Percentiles rank a stretch among this genome's conserved stretches.
Evolutionary conservation across 108 stramenopile genomes (phyloP).

Genomic region (Cyclotella kingstonii): DNA sequence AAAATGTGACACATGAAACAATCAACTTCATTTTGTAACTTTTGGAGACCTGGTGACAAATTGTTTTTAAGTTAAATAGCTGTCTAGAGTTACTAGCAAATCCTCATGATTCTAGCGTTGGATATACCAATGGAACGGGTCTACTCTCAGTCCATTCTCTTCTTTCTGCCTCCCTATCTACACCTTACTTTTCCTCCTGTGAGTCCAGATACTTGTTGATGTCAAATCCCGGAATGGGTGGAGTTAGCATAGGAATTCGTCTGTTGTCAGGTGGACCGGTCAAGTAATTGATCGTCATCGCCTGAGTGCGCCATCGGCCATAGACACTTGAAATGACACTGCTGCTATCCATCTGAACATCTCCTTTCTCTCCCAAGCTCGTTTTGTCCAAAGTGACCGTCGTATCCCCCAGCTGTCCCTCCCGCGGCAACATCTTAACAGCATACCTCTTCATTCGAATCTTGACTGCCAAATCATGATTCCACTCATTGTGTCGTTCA

Average conservation of each 20-base stretch:
- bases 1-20: no score
- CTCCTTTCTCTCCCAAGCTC: background rate
- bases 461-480: constrained; percentile 81
- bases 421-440: constrained; percentile 67
- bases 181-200: constrained; percentile 44
- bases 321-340: constrained; percentile 17
- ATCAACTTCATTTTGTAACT: no score
- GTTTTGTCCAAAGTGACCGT: background rate
- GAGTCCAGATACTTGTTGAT: constrained; percentile 40
- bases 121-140: no score
- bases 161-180: no score
- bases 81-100: no score
- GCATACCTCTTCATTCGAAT: constrained; percentile 74
- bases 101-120: no score
- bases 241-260: constrained; percentile 63
- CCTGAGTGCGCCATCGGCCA: constrained; percentile 53
- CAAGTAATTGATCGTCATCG: constrained; percentile 44
- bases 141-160: no score
- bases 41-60: no score
- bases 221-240: constrained; percentile 77
- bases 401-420: constrained; percentile 27
- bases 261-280: constrained; percentile 58
- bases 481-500: constrained; percentile 62
- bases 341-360: background rate
- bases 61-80: no score